Base-by-base conservation (phyloP, 2,329 filamentous ascomycete species). In the Neonectria neomacrospora region DNA sequence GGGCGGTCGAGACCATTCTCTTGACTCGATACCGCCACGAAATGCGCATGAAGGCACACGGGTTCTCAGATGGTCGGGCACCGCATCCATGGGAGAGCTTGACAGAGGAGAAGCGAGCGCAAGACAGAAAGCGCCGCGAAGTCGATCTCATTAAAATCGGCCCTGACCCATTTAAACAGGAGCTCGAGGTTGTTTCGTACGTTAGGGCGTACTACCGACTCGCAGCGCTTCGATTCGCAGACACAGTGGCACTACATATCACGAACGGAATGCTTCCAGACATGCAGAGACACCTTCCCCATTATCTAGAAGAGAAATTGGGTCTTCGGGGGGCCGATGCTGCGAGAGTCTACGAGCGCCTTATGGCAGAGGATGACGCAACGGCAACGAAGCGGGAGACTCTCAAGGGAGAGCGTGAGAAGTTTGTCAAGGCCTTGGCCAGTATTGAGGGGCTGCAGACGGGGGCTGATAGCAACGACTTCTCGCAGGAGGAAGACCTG, bases 201-300 rank as follows among this genome's bases (percentile, higher is more conserved):
- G 83, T 92, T 47, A 81, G 89, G 0, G 90, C 86, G 0, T 94
- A 93, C 74, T 94, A 94, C 72, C 82, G 86, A 50, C 85, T 90
- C 5, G 90, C 91, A 0, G 85, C 87, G 0, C 78, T 83, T 34
- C 85, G 90, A 1, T 91, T 93, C 69, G 82, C 88, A 1, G 90
- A 94, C 58, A 75, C 78, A 2, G 78, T 82, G 7, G 77, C 81
- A 1, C 79, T 86, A 23, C 79, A 82, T 51, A 75, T 86, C 57
- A 79, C 82, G 11, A 83, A 82, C 10, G 81, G 82, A 4, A 79
- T 85, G 73, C 79, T 86, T 6, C 83, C 84, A 0, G 73, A 77
- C 3, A 79, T 86, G 7, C 76, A 80, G 9, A 63, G 70, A 2
- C 69, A 77, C 8, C 77, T 85, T 3, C 78, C 80, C 2, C 74